Percentiles rank a stretch among this genome's conserved stretches.
These are phyloP conservation scores for Leishmania braziliensis DNA, from an alignment of 208 protist genomes.

Conservation along the genomic window DNA sequence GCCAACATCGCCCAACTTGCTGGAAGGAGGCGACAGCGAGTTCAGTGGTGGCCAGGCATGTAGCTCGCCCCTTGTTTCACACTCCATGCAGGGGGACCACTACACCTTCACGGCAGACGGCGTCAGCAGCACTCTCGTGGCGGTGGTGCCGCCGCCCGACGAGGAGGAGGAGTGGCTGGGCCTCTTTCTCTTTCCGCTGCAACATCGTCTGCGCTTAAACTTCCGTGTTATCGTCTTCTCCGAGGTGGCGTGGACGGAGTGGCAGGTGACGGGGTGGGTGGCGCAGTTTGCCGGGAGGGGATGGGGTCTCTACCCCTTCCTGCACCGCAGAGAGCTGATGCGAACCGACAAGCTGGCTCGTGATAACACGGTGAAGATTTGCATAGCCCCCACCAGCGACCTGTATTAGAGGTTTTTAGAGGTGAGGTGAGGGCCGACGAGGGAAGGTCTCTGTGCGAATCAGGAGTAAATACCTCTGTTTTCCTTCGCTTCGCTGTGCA, in stretches of 20 bases:
- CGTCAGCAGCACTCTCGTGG: background rate
- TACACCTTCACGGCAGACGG: background rate
- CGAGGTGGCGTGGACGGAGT: conserved; percentile 68
- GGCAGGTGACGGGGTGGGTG: conserved; percentile 63
- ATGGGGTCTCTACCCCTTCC: conserved; percentile 73
- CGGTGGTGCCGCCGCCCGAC: background rate
- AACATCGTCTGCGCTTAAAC: conserved; percentile 63
- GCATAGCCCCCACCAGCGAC: conserved; percentile 64
- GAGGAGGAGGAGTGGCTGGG: conserved; percentile 62
- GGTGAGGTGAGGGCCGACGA: background rate
- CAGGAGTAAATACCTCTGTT: background rate
- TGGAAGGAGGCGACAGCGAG: background rate
- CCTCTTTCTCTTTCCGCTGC: conserved; percentile 62
- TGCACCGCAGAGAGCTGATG: conserved; percentile 68
- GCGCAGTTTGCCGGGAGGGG: conserved; percentile 56
- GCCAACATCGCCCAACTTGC: background rate
- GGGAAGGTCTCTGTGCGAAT: background rate
- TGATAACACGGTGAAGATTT: conserved; percentile 76
- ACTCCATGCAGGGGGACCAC: background rate
- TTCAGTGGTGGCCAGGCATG: background rate
- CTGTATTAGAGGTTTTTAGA: conserved; percentile 43
- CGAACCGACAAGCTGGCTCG: conserved; percentile 63
- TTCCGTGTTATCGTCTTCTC: conserved; percentile 79
- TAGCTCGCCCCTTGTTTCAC: conserved; percentile 11
- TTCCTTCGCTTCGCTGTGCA: background rate